Evolutionary conservation across 345 rosid species (phyloP).

Genomic region (Noccaea bulbosa): DNA sequence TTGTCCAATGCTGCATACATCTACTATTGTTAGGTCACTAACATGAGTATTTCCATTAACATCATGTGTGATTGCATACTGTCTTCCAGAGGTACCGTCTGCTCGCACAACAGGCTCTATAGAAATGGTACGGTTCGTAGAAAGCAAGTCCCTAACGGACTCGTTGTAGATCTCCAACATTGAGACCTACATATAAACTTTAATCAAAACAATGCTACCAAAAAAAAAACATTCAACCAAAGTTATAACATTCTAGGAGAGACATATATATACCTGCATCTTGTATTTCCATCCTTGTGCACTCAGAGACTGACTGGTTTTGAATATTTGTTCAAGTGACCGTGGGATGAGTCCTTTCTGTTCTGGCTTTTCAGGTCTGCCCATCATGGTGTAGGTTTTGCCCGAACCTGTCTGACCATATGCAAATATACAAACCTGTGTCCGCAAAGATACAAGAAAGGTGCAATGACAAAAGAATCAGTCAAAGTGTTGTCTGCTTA

Average conservation of each 20-base stretch:
- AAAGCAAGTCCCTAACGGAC: conserved; percentile 77
- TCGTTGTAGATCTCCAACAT: conserved; percentile 98
- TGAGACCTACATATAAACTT: conserved; percentile 60
- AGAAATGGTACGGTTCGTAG: conserved; percentile 50
- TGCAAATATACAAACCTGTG: conserved; percentile 92
- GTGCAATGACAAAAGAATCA: neutral
- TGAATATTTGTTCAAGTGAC: conserved; percentile 82
- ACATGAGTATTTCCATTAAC: conserved; percentile 79
- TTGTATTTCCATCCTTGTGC: conserved; percentile 89
- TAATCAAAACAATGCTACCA: neutral
- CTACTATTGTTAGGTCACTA: conserved; percentile 79
- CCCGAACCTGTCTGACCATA: conserved; percentile 98
- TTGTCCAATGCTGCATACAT: conserved; percentile 75
- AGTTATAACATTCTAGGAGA: neutral
- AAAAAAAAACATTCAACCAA: conserved; percentile 3
- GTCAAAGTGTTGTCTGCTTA: neutral
- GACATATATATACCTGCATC: conserved; percentile 64
- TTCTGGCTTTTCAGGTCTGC: conserved; percentile 66
- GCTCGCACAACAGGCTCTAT: conserved; percentile 44
- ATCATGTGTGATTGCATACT: conserved; percentile 83
- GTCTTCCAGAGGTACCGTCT: conserved; percentile 71
- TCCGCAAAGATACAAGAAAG: conserved; percentile 1
- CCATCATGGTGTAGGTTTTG: conserved; percentile 97
- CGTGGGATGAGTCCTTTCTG: conserved; percentile 91
- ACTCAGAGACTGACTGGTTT: conserved; percentile 63